Evolutionary conservation across 163 green algal genomes (phyloP), one percentile per base, ranked within the genome.

Genomic region (Picocystis sp.): DNA sequence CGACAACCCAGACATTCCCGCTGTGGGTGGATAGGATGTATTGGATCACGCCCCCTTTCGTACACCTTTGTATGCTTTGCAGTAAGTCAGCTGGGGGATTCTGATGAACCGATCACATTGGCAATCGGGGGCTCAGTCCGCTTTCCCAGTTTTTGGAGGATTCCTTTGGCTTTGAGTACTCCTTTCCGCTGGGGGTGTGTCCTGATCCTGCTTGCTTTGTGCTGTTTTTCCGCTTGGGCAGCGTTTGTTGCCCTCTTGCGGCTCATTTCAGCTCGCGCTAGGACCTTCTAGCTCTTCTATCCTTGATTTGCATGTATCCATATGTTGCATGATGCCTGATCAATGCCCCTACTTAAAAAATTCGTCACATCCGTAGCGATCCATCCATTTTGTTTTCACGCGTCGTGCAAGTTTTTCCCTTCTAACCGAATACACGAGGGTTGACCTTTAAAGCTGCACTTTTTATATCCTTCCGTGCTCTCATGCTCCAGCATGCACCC

Each of bases 61-160:
- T 88, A 76, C 61, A 72, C 70, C 2, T 57, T 87, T 87, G 43
- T 82, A 88, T 49, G 74, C 67, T 43, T 74, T 82, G 51, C 81
- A 42, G 50, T 59, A 17, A 72, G 60, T 3, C 76, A 84, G 62
- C 64, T 84, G 33, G 62, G 56, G 6, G 67, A 46, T 76, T 60
- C 54, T 0, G 47, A 72, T 53, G 48, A 59, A 45, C 35, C 17
- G 12, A 71, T 65, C 13, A 21, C 53, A 11, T 29, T 64, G 25
- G 22, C 50, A 22, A 19, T 49, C 25, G 43, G 29, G 6, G 47
- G 41, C 3, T 14, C 33, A 21, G 55, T 22, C 57, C 55, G 48
- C 52, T 48, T 25, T 23, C 47, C 17, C 46, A 61, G 0, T 74
- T 72, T 49, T 45, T 78, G 29, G 13, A 53, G 8, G 43, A 65